Percentiles rank a stretch among this genome's conserved stretches.
Evolutionary conservation across 192 early-diverging fungal species (phyloP).

Genomic region (Coemansia sp.): DNA sequence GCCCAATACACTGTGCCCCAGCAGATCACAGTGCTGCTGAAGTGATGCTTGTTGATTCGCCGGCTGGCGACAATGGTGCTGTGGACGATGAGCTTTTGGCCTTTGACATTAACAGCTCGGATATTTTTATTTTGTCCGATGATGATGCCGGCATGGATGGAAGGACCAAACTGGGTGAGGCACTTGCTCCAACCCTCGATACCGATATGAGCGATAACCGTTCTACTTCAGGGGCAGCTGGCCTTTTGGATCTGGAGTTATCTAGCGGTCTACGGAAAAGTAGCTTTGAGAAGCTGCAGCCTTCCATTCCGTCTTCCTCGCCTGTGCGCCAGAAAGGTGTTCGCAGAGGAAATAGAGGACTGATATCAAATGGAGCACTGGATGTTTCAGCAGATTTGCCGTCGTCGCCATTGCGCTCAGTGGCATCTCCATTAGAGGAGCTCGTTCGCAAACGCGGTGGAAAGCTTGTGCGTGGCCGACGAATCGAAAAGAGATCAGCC

Average conservation of each 20-base stretch:
- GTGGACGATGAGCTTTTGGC: slow-evolving; percentile 22
- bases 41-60: slow-evolving; percentile 1
- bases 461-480: slow-evolving; percentile 14
- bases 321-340: no score
- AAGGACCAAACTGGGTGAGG: background rate
- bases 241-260: no score
- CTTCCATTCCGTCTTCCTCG: no score
- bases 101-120: slow-evolving; percentile 27
- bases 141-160: slow-evolving; percentile 7
- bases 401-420: slow-evolving; percentile 7
- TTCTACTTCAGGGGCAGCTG: no score
- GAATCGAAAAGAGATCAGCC: background rate
- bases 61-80: background rate
- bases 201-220: background rate
- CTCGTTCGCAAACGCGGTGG: slow-evolving; percentile 9
- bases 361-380: background rate
- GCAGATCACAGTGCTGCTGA: background rate
- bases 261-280: no score
- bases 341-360: no score
- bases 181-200: background rate
- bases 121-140: slow-evolving; percentile 34
- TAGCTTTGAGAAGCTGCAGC: no score
- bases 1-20: background rate
- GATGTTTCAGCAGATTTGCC: slow-evolving; percentile 2
- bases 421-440: no score